A percentile compares a stretch with the other conserved stretches of the same genome.
Evolutionary conservation across 2,329 filamentous ascomycete species (phyloP).

Genomic region (Diaporthe aspalathi): DNA sequence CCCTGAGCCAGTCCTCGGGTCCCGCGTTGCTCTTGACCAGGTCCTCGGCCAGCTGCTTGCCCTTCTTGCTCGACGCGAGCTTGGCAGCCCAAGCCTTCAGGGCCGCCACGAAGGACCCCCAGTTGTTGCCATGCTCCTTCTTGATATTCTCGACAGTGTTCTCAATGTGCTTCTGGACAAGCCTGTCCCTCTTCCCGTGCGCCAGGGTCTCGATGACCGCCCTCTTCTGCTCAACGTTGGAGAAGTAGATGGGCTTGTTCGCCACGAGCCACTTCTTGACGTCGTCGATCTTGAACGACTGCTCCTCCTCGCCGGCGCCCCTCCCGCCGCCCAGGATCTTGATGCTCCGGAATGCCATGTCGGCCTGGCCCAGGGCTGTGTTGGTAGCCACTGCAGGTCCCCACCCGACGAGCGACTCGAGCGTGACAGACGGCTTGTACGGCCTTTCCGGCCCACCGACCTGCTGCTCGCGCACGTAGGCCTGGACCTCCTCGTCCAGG

Average conservation of each 20-base stretch:
- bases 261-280: slow-evolving; percentile 43
- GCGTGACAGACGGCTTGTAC: slow-evolving; percentile 50
- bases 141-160: slow-evolving; percentile 49
- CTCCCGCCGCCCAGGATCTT: slow-evolving; percentile 53
- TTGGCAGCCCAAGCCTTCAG: slow-evolving; percentile 19
- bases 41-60: neutral
- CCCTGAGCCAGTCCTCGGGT: slow-evolving; percentile 19
- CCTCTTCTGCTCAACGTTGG: slow-evolving; percentile 47
- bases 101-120: slow-evolving; percentile 23
- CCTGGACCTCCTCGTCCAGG: slow-evolving; percentile 43
- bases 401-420: slow-evolving; percentile 51
- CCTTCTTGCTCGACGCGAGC: slow-evolving; percentile 5
- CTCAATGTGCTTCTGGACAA: slow-evolving; percentile 43
- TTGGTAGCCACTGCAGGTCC: slow-evolving; percentile 52
- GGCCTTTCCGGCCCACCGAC: slow-evolving; percentile 43
- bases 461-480: slow-evolving; percentile 44
- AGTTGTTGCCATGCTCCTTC: slow-evolving; percentile 28
- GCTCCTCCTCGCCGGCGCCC: slow-evolving; percentile 46
- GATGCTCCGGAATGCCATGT: slow-evolving; percentile 52
- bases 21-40: slow-evolving; percentile 10
- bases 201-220: slow-evolving; percentile 41
- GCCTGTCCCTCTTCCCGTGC: slow-evolving; percentile 33
- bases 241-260: slow-evolving; percentile 53
- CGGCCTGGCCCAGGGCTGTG: slow-evolving; percentile 47
- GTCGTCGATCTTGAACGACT: slow-evolving; percentile 42